These are phyloP conservation scores for Lachancea lanzarotensis DNA, from an alignment of 805 yeast species.

Conservation along the genomic window DNA sequence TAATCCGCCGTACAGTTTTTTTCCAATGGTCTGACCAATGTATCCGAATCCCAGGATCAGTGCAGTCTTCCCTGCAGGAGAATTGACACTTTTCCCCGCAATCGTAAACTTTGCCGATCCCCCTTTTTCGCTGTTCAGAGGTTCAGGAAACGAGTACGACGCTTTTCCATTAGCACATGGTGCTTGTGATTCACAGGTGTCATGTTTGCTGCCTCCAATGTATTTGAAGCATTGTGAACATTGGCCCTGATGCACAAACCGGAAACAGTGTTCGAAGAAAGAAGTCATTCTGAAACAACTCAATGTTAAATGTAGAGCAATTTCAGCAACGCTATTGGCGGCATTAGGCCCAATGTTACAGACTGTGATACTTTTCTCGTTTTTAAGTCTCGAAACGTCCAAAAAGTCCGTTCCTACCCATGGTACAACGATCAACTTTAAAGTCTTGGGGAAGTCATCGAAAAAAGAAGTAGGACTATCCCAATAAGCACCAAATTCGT, in stretches of 20 bases:
- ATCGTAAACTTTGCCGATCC: conserved; percentile 31
- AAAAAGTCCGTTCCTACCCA: conserved; percentile 57
- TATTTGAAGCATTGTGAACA: conserved; percentile 42
- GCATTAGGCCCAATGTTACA: conserved; percentile 58
- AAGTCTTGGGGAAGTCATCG: conserved; percentile 40
- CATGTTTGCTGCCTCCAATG: conserved; percentile 25
- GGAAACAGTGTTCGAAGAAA: conserved; percentile 39
- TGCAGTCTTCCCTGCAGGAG: conserved; percentile 53
- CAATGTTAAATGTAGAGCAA: conserved; percentile 53
- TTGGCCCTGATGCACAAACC: conserved; percentile 33
- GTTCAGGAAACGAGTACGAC: conserved; percentile 11
- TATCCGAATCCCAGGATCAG: conserved; percentile 70
- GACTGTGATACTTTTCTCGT: conserved; percentile 42
- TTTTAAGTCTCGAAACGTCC: conserved; percentile 39
- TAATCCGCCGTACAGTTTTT: conserved; percentile 42
- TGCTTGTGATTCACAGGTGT: conserved; percentile 22
- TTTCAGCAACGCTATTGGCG: conserved; percentile 66
- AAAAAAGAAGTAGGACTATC: conserved; percentile 43
- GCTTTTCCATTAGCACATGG: conserved; percentile 28
- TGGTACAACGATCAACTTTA: conserved; percentile 47
- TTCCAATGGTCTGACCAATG: conserved; percentile 62
- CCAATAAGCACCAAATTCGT: conserved; percentile 40
- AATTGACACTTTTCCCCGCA: conserved; percentile 41
- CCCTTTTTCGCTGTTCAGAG: not conserved
- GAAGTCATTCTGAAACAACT: conserved; percentile 54